These are phyloP conservation scores for Oidium heveae DNA, from an alignment of 2,329 filamentous ascomycete genomes.

Conservation along the genomic window DNA sequence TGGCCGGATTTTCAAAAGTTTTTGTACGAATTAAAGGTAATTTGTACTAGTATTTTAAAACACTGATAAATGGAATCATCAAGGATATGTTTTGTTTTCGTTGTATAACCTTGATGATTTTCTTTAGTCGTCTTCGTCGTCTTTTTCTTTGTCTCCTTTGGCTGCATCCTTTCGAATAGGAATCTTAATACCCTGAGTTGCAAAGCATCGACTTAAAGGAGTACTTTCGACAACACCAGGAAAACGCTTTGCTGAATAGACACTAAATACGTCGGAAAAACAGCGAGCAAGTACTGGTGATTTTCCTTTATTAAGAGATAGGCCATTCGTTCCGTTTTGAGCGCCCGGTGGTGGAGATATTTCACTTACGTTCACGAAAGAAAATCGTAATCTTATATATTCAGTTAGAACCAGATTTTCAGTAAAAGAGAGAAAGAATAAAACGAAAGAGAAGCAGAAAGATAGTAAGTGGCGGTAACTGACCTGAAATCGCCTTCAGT, in stretches of 20 bases:
- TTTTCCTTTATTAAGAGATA: constrained; percentile 42
- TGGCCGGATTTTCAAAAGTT: too few species aligned
- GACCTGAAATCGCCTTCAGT: constrained; percentile 83
- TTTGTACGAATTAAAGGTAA: too few species aligned
- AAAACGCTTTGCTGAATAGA: constrained; percentile 95
- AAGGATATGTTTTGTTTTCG: too few species aligned
- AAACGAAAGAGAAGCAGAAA: neutral
- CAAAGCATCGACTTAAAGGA: constrained; percentile 72
- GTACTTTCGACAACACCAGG: constrained; percentile 93
- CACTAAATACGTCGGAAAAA: constrained; percentile 75
- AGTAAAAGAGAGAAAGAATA: neutral
- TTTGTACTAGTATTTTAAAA: too few species aligned
- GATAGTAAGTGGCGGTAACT: constrained; percentile 7
- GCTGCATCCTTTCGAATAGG: constrained; percentile 70
- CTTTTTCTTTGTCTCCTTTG: constrained; percentile 9
- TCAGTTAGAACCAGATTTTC: neutral
- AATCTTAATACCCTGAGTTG: constrained; percentile 84
- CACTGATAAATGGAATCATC: too few species aligned
- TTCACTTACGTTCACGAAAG: constrained; percentile 64
- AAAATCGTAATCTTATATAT: constrained; percentile 29
- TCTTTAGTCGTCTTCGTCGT: constrained; percentile 6
- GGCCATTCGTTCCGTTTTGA: constrained; percentile 12
- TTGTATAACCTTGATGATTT: too few species aligned
- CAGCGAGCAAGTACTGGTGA: constrained; percentile 63
- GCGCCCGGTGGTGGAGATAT: constrained; percentile 6